phyloP scores from a whole-genome alignment of 441 rosid genomes.

The Cnidoscolus chayamansa region DNA sequence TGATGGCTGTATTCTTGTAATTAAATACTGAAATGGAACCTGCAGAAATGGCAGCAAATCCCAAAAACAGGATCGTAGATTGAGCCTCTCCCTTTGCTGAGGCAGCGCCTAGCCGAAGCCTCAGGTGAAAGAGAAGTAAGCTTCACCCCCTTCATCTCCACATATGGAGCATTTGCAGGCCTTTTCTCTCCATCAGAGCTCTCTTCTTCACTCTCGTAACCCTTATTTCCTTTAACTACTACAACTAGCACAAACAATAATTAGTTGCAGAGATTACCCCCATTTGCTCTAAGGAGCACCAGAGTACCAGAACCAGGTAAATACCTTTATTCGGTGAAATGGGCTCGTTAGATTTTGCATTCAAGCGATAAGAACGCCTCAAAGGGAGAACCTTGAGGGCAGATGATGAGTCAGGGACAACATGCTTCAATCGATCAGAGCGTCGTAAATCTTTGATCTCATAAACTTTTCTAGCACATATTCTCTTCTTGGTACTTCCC shows the following conservation, averaged over 20 bases:
- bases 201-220: slow-evolving; percentile 19
- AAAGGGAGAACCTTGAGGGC: neutral
- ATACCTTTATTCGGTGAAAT: neutral
- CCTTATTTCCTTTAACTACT: neutral
- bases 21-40: slow-evolving; percentile 19
- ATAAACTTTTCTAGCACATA: slow-evolving; percentile 15
- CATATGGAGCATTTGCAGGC: slow-evolving; percentile 37
- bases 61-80: slow-evolving; percentile 37
- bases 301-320: neutral
- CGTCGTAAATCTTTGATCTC: slow-evolving; percentile 28
- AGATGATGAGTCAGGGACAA: neutral
- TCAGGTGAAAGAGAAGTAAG: slow-evolving; percentile 28
- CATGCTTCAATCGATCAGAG: slow-evolving; percentile 29
- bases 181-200: slow-evolving; percentile 13
- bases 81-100: slow-evolving; percentile 36
- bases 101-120: slow-evolving; percentile 41
- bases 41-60: slow-evolving; percentile 53
- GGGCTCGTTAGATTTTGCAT: neutral
- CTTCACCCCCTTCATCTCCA: slow-evolving; percentile 16
- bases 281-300: neutral
- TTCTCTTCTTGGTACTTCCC: slow-evolving; percentile 11
- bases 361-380: slow-evolving; percentile 25
- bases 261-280: neutral
- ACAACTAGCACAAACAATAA: neutral
- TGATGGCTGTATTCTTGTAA: neutral